Base-by-base conservation (phyloP, 2,329 filamentous ascomycete genomes). In the Fusarium sp. region DNA sequence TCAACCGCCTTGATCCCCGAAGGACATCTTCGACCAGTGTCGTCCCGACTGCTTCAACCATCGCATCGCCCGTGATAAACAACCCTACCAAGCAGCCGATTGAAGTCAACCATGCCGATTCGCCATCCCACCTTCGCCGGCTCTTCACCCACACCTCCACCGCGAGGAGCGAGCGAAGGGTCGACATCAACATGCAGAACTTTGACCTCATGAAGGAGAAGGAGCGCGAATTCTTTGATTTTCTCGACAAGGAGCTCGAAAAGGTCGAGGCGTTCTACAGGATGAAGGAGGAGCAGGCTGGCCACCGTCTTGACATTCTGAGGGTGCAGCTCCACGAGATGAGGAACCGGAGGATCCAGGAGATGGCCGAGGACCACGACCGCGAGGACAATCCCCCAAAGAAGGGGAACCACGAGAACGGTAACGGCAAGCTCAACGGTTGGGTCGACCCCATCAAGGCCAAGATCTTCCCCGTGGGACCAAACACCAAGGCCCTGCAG, bases 241-340 rank as follows among this genome's bases (percentile, higher is more conserved):
- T 96, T 78, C 85, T 99, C 62, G 94, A 98, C 76, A 85, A 85
- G 11, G 93, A 99, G 83, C 85, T 99, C 16, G 87, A 92, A n/a
- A 99, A 98, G 83, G 94, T 99, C 12, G 95, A 99, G 80, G 84
- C 86, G 0, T 99, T 99, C 79, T 98, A 98, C 85, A 91, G 90
- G 75, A 85, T 90, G 74, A 98, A 98, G 80, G 96, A 99, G 80
- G 89, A 93, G 31, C 94, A 98, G 79, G 94, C 96, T 0, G 92
- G 91, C 0, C 85, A 92, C 63, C 90, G 95, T 3, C 84, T 98
- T 27, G 84, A 86, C 1, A 81, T 92, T 5, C 86, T 99, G 55
- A 90, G 93, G 46, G 91, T 95, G 60, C 96, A 99, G 80, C 87
- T 99, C 35, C 95, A 97, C 79, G 93, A 97, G 77, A 98, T 98